Conservation (phyloP, 192 early-diverging fungal genomes). For the Chytriomyces sp. region DNA sequence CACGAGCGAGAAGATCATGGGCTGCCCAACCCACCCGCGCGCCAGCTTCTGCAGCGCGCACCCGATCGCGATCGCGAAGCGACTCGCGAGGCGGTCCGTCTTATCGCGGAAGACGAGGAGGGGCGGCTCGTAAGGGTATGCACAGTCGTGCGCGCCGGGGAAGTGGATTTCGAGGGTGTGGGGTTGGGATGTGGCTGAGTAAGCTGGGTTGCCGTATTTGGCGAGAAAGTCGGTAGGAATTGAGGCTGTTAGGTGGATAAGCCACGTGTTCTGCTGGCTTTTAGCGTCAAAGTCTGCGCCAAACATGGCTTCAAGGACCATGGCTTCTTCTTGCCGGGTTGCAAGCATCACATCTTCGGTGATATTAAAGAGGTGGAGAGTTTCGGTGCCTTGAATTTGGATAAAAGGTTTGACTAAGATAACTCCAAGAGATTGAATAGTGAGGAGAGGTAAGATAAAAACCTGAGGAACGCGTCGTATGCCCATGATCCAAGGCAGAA, state of each 20-base stretch:
- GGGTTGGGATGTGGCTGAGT: background rate
- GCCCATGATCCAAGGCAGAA: too few relatives aligned
- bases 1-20: conserved; percentile 27
- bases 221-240: conserved; percentile 4
- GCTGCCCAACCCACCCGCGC: conserved; percentile 26
- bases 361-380: conserved; percentile 10
- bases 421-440: too few relatives aligned
- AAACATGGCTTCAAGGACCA: conserved; percentile 64
- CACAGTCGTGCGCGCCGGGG: background rate
- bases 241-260: conserved; percentile 34
- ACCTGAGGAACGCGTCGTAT: too few relatives aligned
- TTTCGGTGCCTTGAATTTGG: background rate
- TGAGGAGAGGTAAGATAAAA: too few relatives aligned
- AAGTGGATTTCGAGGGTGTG: conserved; percentile 41
- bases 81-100: conserved; percentile 16
- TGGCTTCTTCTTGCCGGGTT: conserved; percentile 60
- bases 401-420: too few relatives aligned
- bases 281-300: conserved; percentile 52
- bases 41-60: conserved; percentile 20
- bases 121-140: conserved; percentile 43
- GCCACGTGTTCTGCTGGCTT: background rate
- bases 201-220: conserved; percentile 13
- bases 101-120: conserved; percentile 30
- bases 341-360: conserved; percentile 35
- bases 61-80: background rate